Percentiles rank a stretch among this genome's conserved stretches.
phyloP scores from a whole-genome alignment of 768 basidiomycete genomes.

The Suillus placidus region DNA sequence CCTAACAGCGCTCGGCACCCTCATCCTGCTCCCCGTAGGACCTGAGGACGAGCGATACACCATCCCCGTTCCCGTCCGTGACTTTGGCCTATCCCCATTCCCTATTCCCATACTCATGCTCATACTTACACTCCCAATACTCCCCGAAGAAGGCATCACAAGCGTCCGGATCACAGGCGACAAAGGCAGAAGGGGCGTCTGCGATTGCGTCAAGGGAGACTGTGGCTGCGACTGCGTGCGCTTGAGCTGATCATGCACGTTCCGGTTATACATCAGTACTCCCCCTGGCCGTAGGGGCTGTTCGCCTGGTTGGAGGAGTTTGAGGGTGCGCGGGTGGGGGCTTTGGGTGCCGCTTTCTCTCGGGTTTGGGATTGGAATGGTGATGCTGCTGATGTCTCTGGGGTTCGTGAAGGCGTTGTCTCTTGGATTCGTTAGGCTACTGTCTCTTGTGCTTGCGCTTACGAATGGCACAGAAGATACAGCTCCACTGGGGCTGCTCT shows the following conservation, averaged over 20 bases:
- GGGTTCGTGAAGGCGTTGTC: constrained; percentile 2
- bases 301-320: constrained; percentile 30
- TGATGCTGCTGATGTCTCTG: not conserved
- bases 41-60: constrained; percentile 43
- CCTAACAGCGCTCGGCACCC: constrained; percentile 26
- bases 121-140: not conserved
- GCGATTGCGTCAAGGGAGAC: constrained; percentile 25
- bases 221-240: constrained; percentile 17
- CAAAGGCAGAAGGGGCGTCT: constrained; percentile 8
- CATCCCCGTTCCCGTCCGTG: constrained; percentile 74
- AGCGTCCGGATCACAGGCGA: constrained; percentile 24
- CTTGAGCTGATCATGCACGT: constrained; percentile 38
- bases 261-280: constrained; percentile 36
- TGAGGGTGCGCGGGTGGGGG: constrained; percentile 30
- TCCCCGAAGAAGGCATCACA: constrained; percentile 12
- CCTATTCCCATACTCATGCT: not conserved
- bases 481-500: not conserved
- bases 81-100: constrained; percentile 43
- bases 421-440: not conserved
- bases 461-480: constrained; percentile 13
- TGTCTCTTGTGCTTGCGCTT: not conserved
- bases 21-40: constrained; percentile 41
- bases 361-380: not conserved
- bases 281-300: constrained; percentile 27
- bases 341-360: constrained; percentile 5